phyloP scores from a whole-genome alignment of 163 green algal species.

The Scenedesmus sp. region DNA sequence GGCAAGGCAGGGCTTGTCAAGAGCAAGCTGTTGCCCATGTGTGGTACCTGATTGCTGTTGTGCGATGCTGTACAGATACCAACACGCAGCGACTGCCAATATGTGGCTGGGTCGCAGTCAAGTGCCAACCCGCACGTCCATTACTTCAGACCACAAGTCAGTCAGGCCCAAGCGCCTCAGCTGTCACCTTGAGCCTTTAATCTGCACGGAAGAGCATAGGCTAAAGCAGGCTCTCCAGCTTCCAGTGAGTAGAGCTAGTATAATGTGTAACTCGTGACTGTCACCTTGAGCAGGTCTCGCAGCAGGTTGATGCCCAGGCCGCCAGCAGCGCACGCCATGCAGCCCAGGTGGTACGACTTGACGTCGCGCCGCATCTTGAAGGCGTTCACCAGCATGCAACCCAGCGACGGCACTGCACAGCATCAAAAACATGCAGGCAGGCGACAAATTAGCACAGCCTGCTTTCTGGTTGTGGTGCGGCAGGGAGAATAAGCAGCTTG shows the following conservation, averaged over 20 bases:
- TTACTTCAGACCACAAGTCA: neutral
- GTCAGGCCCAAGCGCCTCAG: neutral
- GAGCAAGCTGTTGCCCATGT: neutral
- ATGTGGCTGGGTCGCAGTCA: too few species aligned
- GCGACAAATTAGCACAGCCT: too few species aligned
- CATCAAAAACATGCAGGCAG: neutral
- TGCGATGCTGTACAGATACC: too few species aligned
- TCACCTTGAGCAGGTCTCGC: conserved; percentile 5
- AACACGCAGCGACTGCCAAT: too few species aligned
- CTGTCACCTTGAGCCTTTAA: conserved; percentile 25
- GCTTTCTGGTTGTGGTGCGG: too few species aligned
- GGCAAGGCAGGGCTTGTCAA: neutral
- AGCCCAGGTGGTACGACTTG: conserved; percentile 11
- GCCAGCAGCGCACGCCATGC: conserved; percentile 13
- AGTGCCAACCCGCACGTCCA: too few species aligned
- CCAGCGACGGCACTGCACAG: neutral
- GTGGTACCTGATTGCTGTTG: neutral
- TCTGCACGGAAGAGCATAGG: too few species aligned
- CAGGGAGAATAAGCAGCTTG: neutral
- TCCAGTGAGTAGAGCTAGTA: too few species aligned
- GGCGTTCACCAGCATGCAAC: neutral
- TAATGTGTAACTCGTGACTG: too few species aligned
- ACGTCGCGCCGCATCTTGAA: neutral
- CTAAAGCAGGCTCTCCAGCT: too few species aligned
- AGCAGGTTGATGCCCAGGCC: conserved; percentile 20